These are phyloP conservation scores for Hortaea werneckii DNA, from an alignment of 2,329 filamentous ascomycete genomes.

Conservation along the genomic window DNA sequence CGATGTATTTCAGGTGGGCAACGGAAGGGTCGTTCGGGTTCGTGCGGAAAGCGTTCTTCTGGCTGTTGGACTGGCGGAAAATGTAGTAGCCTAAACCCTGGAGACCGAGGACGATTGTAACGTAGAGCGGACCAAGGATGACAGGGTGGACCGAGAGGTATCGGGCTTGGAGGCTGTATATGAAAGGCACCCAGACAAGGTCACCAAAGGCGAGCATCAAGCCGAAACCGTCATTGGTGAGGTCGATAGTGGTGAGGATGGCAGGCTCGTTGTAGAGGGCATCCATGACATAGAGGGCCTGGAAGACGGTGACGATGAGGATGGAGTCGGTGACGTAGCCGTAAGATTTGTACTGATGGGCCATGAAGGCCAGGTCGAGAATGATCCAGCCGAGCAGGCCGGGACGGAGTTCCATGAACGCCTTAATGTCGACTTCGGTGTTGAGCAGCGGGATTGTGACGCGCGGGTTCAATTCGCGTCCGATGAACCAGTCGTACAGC, in stretches of 20 bases:
- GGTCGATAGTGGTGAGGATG: slow-evolving; percentile 87
- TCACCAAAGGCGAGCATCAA: slow-evolving; percentile 94
- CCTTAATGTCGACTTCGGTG: slow-evolving; percentile 75
- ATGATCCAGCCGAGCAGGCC: slow-evolving; percentile 85
- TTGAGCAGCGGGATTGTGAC: slow-evolving; percentile 68
- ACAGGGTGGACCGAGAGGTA: slow-evolving; percentile 78
- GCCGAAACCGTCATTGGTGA: slow-evolving; percentile 86
- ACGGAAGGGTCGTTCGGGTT: slow-evolving; percentile 73
- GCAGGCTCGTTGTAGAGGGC: slow-evolving; percentile 78
- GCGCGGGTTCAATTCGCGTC: slow-evolving; percentile 87
- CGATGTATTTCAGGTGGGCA: slow-evolving; percentile 71
- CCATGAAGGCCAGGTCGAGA: slow-evolving; percentile 72
- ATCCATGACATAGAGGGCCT: slow-evolving; percentile 76
- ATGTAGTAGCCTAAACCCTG: slow-evolving; percentile 71
- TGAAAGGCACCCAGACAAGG: slow-evolving; percentile 83
- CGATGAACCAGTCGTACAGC: slow-evolving; percentile 94
- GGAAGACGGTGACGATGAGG: slow-evolving; percentile 64
- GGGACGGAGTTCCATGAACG: slow-evolving; percentile 81
- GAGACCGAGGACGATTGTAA: slow-evolving; percentile 55
- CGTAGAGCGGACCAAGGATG: slow-evolving; percentile 59
- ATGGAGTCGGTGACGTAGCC: slow-evolving; percentile 82
- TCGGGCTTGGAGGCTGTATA: slow-evolving; percentile 73
- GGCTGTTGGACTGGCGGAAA: slow-evolving; percentile 86
- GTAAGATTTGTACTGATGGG: slow-evolving; percentile 77
- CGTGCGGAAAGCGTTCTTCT: slow-evolving; percentile 90